phyloP scores from a whole-genome alignment of 176 grass and related monocot species.

The Aegilops umbellulata region DNA sequence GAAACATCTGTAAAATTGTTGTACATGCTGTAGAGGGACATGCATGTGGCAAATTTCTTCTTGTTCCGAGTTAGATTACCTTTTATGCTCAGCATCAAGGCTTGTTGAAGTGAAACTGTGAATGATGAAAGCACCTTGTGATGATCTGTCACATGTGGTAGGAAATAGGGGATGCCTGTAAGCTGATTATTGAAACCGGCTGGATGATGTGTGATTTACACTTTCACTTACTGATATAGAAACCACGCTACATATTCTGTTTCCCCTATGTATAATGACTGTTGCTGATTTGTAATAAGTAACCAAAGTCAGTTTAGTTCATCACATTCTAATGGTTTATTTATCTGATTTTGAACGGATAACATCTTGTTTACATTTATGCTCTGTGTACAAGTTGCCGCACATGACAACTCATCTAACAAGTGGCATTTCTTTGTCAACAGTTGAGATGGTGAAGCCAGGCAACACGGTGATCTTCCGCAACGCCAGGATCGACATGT shows the following conservation, averaged over 20 bases:
- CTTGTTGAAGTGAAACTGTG: background rate
- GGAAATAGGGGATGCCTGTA: background rate
- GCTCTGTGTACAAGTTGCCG: background rate
- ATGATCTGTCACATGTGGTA: background rate
- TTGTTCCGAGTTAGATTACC: background rate
- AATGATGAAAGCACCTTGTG: background rate
- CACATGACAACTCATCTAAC: background rate
- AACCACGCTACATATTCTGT: background rate
- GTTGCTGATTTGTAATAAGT: background rate
- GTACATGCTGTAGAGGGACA: background rate
- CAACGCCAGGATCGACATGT: conserved; percentile 32
- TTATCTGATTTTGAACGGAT: background rate
- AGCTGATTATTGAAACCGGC: background rate
- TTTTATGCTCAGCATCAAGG: background rate
- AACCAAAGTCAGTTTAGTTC: background rate
- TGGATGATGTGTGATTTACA: background rate
- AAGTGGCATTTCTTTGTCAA: background rate
- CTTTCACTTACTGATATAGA: background rate
- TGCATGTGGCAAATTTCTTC: background rate
- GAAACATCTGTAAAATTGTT: background rate
- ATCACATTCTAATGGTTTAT: background rate
- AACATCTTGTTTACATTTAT: background rate
- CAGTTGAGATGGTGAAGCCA: conserved; percentile 31
- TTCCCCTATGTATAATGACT: background rate
- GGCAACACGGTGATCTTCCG: conserved; percentile 30